Base-by-base conservation (phyloP, 495 filamentous ascomycete genomes). In the Bryoglossum gracile region DNA sequence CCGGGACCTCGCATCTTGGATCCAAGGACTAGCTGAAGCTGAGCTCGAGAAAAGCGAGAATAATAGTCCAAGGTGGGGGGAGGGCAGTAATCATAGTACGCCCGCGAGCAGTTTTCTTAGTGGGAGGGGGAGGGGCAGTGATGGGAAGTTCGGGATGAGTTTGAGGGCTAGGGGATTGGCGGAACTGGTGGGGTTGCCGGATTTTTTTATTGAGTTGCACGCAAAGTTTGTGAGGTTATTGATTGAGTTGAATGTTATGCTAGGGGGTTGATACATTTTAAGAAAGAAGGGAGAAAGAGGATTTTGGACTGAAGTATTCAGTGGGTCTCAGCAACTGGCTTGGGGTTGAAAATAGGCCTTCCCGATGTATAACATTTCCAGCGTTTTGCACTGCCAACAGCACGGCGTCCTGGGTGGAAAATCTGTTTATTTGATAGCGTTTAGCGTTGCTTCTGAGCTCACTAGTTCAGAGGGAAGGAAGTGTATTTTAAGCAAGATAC, bases 131-230 rank as follows among this genome's bases (percentile, higher is more conserved):
- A 60, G 76, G 21, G 78, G 84, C 54, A 75, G 71, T 4, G 74
- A 80, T 54, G 77, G 82, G 8, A 68, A 67, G 36, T 54, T 48
- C 19, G 77, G 69, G 26, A 72, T 70, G 52, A 63, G 49, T 34
- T 75, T 86, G 43, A 81, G 81, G 51, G 80, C 84, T 18, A 78
- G 86, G 49, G 87, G 86, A 25, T 66, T 96, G 39, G 84, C 85
- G 0, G 90, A 96, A 65, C 78, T 96, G 41, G 83, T 90, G 13
- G 90, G 90, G 23, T 74, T 86, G 47, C 85, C 87, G 21, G 82
- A 88, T 62, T 84, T 96, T 55, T 96, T 96, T 62, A 81, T 94
- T 24, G 81, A 94, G 64, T 65, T 95, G 32, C 90, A 96, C 66
- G 75, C 78, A 19, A 67, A 77, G 28, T 95, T 96, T 62, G 84